A percentile compares a stretch with the other conserved stretches of the same genome.
These are phyloP conservation scores for Aspergillus sp. DNA, from an alignment of 2,329 filamentous ascomycete species.

Conservation along the genomic window DNA sequence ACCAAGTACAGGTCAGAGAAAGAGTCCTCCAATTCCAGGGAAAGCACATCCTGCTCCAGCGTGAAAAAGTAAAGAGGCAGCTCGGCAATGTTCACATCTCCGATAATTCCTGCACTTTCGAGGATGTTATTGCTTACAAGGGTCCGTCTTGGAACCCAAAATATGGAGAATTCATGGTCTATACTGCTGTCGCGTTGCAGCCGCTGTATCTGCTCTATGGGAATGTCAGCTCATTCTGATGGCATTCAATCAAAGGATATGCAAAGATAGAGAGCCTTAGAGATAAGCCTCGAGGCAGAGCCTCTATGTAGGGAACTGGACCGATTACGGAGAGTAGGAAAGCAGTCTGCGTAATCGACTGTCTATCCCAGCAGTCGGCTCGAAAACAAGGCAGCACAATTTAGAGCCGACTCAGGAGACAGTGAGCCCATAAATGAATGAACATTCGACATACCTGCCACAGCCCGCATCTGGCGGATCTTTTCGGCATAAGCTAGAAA, in stretches of 20 bases:
- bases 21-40: slow-evolving; percentile 82
- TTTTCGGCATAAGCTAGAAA: slow-evolving; percentile 92
- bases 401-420: slow-evolving; percentile 11
- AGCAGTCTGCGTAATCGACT: slow-evolving; percentile 59
- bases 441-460: slow-evolving; percentile 70
- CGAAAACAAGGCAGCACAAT: slow-evolving; percentile 2
- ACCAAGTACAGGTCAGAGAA: slow-evolving; percentile 84
- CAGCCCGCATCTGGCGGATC: slow-evolving; percentile 75
- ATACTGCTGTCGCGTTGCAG: slow-evolving; percentile 83
- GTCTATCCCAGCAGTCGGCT: slow-evolving; percentile 47
- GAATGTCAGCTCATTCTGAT: slow-evolving; percentile 61
- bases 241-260: slow-evolving; percentile 45
- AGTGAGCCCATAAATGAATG: neutral
- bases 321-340: slow-evolving; percentile 55
- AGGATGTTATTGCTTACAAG: slow-evolving; percentile 87
- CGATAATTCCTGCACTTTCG: slow-evolving; percentile 88
- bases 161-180: slow-evolving; percentile 94
- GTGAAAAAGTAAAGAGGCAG: slow-evolving; percentile 88
- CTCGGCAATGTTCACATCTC: slow-evolving; percentile 86
- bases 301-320: slow-evolving; percentile 54
- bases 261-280: slow-evolving; percentile 44
- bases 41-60: slow-evolving; percentile 85
- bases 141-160: slow-evolving; percentile 92
- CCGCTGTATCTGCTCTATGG: slow-evolving; percentile 81
- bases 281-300: slow-evolving; percentile 35